Base-by-base conservation (phyloP, 257 asterid genomes). In the Ajuga chamaepitys region DNA sequence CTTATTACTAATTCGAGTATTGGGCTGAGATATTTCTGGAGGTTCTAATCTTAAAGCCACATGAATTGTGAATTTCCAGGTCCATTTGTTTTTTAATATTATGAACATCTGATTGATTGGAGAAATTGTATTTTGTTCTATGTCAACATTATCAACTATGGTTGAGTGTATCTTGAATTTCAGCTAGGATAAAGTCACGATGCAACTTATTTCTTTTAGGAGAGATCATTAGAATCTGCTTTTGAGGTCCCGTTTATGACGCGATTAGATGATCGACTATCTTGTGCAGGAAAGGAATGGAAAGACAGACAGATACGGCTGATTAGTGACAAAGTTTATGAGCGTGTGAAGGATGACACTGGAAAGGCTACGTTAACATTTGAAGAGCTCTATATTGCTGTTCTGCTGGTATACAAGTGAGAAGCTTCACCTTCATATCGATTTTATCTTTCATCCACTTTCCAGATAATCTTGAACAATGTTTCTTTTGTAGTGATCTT, bases 331-430 rank as follows among this genome's bases (percentile, higher is more conserved):
- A 84, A 60, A 77, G 88, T 82, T 55, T 90, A 76, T 67, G 80
- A 89, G 71, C 87, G 83, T 64, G 80, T 89, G 78, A 83, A 78
- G 74, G 66, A 62, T 18, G 92, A 83, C 16, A 6, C 76, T 42
- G 99, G 89, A 56, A 73, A 57, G 67, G 70, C 68, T 28, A 83
- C 61, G 55, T 79, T 93, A 69, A 77, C 82, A 34, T 93, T 93
- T 70, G 97, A 89, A 70, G 97, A 93, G 74, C 89, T 93, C 57
- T 90, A 87, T 63, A 89, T 93, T 38, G 88, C 90, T 60, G 95
- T 89, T 75, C 74, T 93, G n/a, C 91, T 93, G 63, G 79, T 93
- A 54, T 93, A 54, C 80, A 89, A 93, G 99, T 89, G 72, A 82
- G 86, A 72, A 62, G 16, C 62, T 62, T 30, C 66, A 21, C 46